Evolutionary conservation across 2,329 filamentous ascomycete species (phyloP), one percentile per base, ranked within the genome.

Genomic region (Penicillium sp.): DNA sequence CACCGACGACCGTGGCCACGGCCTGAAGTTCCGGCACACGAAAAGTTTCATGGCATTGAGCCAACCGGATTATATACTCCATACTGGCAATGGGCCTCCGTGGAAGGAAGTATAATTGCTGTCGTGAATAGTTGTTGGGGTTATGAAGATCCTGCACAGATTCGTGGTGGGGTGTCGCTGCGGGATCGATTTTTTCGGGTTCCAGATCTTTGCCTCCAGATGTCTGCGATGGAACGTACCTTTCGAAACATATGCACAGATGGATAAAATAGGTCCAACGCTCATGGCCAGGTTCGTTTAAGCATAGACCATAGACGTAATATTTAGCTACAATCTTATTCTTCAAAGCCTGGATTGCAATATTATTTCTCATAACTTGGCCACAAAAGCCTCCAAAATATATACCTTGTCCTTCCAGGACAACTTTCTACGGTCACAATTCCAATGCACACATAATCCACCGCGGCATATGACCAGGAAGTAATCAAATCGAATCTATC

Each of bases 41-140:
- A 70, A 99, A 99, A n/a, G 84, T 87, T 76, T 96, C 90, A 71
- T 97, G 92, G 53, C 83, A 80, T 73, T 97, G 94, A 42, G 87
- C 88, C 69, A 97, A 91, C 64, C 93, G 89, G 59, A 99, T 85
- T 54, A 99, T 81, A 67, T 89, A 97, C 57, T 95, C 84, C 84
- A 82, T 82, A 45, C 28, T 29, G 8, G 16, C 51, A 46, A 36
- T 6, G 18, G 10, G 4, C 12, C 16, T 12, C 4, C 36, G 5
- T 9, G 18, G 9, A 9, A 13, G 36, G 36, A 39, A 18, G 21
- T 39, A 38, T 38, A 18, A 38, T 12, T 38, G 34, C 34, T 12
- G 16, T 39, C 36, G 36, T 39, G 15, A 15, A n/a, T 39, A 12
- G 18, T 23, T 9, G 36, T 23, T 39, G 12, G 36, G 18, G 18